Evolutionary conservation across 1,284 basidiomycete genomes (phyloP).

Genomic region (Trichosporon inkin): DNA sequence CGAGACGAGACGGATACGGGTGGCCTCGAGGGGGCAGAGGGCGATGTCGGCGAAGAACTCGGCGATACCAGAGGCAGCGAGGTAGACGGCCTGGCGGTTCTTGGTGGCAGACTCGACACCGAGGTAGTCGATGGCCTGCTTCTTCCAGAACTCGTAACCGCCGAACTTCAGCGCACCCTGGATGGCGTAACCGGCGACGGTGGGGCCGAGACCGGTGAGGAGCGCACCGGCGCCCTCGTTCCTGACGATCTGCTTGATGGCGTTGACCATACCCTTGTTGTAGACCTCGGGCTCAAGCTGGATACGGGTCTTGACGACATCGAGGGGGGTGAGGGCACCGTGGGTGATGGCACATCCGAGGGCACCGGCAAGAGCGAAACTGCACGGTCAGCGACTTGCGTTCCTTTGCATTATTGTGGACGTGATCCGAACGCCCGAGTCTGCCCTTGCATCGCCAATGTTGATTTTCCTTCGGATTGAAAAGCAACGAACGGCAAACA

Average conservation of each 20-base stretch:
- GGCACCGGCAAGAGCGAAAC: conserved; percentile 71
- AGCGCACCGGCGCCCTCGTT: conserved; percentile 81
- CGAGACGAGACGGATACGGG: conserved; percentile 59
- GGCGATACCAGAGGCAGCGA: conserved; percentile 85
- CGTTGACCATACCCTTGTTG: conserved; percentile 65
- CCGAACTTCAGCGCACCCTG: conserved; percentile 98
- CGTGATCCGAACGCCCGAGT: background rate
- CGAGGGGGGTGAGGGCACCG: conserved; percentile 86
- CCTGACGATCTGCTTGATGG: conserved; percentile 69
- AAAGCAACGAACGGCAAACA: background rate
- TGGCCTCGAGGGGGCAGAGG: conserved; percentile 56
- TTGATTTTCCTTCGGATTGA: too few relatives aligned
- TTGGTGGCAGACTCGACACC: conserved; percentile 76
- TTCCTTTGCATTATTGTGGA: background rate
- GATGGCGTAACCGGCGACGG: conserved; percentile 86
- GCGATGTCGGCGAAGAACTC: conserved; percentile 90
- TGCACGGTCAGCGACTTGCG: conserved; percentile 14
- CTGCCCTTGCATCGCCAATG: too few relatives aligned
- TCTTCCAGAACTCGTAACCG: conserved; percentile 93
- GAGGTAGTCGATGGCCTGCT: conserved; percentile 75
- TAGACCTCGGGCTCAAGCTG: conserved; percentile 66
- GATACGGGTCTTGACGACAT: conserved; percentile 97
- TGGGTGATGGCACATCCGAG: conserved; percentile 92
- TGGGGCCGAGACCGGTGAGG: conserved; percentile 90
- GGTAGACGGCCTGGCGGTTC: conserved; percentile 92